Conservation (phyloP, 2,329 filamentous ascomycete species). For the Epichloe aotearoae region DNA sequence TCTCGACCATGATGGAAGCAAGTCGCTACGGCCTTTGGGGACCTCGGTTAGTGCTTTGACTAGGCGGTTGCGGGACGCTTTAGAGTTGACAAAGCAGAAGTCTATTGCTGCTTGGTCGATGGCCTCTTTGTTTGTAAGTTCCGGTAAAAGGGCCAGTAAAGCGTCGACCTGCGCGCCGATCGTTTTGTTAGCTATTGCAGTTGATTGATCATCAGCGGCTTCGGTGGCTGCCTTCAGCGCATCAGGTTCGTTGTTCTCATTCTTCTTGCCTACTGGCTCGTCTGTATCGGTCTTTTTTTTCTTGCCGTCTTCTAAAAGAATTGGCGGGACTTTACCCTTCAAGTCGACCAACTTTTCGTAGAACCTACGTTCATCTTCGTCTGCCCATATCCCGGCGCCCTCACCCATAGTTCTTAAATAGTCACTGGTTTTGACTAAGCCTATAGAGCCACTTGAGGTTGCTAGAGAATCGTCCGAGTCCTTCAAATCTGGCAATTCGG, state of each 20-base stretch:
- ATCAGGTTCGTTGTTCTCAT: constrained; percentile 40
- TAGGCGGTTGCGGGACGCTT: constrained; percentile 87
- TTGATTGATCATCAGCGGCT: constrained; percentile 69
- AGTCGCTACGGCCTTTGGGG: constrained; percentile 82
- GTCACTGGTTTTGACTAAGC: constrained; percentile 85
- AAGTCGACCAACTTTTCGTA: constrained; percentile 95
- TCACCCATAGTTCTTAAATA: constrained; percentile 85
- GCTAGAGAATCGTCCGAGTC: constrained; percentile 62
- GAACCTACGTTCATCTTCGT: constrained; percentile 93
- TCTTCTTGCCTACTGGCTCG: constrained; percentile 68
- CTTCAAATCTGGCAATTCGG: constrained; percentile 86
- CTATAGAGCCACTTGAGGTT: constrained; percentile 64
- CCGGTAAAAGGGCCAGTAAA: constrained; percentile 73
- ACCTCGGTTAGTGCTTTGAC: constrained; percentile 90
- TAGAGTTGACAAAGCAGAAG: constrained; percentile 97
- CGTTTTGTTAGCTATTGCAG: constrained; percentile 92
- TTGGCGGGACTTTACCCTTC: constrained; percentile 88
- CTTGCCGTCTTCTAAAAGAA: constrained; percentile 84
- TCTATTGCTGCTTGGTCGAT: constrained; percentile 90
- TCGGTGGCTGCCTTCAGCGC: constrained; percentile 35
- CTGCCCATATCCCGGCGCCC: constrained; percentile 93
- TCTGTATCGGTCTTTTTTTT: constrained; percentile 81
- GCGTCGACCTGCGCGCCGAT: constrained; percentile 95
- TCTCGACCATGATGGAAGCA: constrained; percentile 83
- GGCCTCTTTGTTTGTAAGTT: constrained; percentile 79